phyloP scores from a whole-genome alignment of 257 asterid species.

The Salvia miltiorrhiza region DNA sequence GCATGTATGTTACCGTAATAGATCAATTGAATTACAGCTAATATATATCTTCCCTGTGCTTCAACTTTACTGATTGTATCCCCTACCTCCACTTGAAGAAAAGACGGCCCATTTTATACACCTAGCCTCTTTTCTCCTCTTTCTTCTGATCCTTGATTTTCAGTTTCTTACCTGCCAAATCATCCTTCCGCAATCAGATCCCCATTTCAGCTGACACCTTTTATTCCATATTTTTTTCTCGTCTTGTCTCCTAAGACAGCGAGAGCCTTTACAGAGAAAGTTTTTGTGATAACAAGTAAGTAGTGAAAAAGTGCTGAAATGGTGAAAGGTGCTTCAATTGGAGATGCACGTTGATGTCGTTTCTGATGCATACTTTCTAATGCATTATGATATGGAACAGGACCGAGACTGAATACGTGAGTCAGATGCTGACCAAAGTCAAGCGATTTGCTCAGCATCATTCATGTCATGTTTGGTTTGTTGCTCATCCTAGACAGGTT shows the following conservation, averaged over 20 bases:
- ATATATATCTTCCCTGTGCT: not conserved
- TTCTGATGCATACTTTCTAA: not conserved
- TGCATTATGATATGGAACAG: conserved; percentile 35
- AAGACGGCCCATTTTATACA: not conserved
- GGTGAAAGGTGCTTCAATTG: not conserved
- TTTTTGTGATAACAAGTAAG: not conserved
- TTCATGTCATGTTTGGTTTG: conserved; percentile 97
- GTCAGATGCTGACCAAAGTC: conserved; percentile 91
- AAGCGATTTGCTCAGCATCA: conserved; percentile 98
- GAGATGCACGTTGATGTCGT: not conserved
- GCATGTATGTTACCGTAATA: not conserved
- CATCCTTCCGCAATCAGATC: not conserved
- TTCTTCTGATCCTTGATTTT: not conserved
- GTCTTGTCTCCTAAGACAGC: not conserved
- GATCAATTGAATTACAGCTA: not conserved
- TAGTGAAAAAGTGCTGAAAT: not conserved
- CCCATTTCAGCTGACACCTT: not conserved
- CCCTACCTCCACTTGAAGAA: not conserved
- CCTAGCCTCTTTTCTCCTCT: not conserved
- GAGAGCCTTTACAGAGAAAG: not conserved
- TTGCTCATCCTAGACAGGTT: conserved; percentile 99
- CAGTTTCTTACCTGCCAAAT: not conserved
- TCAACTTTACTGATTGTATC: not conserved
- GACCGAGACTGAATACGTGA: conserved; percentile 97
- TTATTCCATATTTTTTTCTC: not conserved